These are phyloP conservation scores for Crassisporium funariophilum DNA, from an alignment of 768 basidiomycete genomes.

Conservation along the genomic window DNA sequence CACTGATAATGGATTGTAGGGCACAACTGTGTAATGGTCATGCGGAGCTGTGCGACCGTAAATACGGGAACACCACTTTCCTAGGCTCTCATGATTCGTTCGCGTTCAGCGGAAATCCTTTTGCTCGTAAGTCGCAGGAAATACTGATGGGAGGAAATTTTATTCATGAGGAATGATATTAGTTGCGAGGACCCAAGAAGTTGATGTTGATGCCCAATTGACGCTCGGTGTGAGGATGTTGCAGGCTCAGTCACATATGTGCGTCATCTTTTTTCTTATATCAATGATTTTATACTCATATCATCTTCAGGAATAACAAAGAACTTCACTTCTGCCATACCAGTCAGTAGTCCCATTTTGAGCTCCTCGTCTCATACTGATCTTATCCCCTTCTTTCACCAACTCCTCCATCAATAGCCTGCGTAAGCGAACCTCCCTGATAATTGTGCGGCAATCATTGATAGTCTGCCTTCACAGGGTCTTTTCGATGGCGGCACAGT, in stretches of 20 bases:
- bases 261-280: conserved; percentile 3
- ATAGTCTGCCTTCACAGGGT: conserved; percentile 8
- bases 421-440: conserved; percentile 8
- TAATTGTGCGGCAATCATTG: not conserved
- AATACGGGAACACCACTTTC: conserved; percentile 54
- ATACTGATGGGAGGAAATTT: not conserved
- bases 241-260: conserved; percentile 56
- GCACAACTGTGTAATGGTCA: conserved; percentile 63
- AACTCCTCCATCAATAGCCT: conserved; percentile 27
- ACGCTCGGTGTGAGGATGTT: conserved; percentile 49
- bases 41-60: conserved; percentile 57
- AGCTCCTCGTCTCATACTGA: not conserved
- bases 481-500: conserved; percentile 59
- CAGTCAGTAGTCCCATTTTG: conserved; percentile 36
- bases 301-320: conserved; percentile 27
- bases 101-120: conserved; percentile 48
- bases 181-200: conserved; percentile 52
- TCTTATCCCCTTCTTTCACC: not conserved
- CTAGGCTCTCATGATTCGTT: conserved; percentile 58
- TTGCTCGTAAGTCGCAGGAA: conserved; percentile 40
- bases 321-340: conserved; percentile 69
- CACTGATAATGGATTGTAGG: conserved; percentile 20
- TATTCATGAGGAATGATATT: not conserved
- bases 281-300: not conserved
- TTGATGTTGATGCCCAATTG: conserved; percentile 48